phyloP scores from a whole-genome alignment of 1,284 basidiomycete species.

The Leccinum solheimii region DNA sequence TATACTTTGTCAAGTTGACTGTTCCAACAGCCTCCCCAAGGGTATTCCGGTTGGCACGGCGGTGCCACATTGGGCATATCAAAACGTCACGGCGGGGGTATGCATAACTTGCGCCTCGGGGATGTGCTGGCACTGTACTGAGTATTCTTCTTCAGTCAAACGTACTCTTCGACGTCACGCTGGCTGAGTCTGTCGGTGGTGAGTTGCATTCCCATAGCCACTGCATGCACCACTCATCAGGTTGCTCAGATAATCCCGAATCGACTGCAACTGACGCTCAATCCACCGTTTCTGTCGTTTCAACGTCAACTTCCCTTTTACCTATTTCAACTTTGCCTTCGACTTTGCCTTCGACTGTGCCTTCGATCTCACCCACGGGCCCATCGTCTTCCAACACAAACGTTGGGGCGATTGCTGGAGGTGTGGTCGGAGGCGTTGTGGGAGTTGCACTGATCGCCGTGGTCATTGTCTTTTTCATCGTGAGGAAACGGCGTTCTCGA shows the following conservation, averaged over 20 bases:
- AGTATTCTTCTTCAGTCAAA: conserved; percentile 16
- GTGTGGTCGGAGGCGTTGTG: conserved; percentile 42
- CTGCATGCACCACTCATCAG: neutral
- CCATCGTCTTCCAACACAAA: conserved; percentile 4
- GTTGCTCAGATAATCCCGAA: conserved; percentile 32
- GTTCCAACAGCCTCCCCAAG: conserved; percentile 18
- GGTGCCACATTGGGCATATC: conserved; percentile 36
- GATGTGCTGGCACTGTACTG: neutral
- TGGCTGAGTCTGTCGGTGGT: conserved; percentile 30
- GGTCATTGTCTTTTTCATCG: conserved; percentile 27
- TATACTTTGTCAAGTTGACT: conserved; percentile 5
- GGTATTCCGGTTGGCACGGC: conserved; percentile 30
- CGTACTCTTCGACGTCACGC: conserved; percentile 7
- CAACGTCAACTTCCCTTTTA: conserved; percentile 2
- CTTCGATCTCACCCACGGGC: neutral
- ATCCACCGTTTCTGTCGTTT: conserved; percentile 16
- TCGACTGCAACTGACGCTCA: conserved; percentile 21
- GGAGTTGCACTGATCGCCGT: conserved; percentile 32
- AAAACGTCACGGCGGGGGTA: conserved; percentile 28
- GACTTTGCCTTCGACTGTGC: too few relatives aligned
- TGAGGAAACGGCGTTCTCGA: conserved; percentile 31
- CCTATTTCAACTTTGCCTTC: neutral
- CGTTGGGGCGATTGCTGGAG: conserved; percentile 33
- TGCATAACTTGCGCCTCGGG: neutral
- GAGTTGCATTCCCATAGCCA: neutral